Evolutionary conservation across 441 rosid species (phyloP), one percentile per base, ranked within the genome.

Genomic region (Arabidopsis hybrid): DNA sequence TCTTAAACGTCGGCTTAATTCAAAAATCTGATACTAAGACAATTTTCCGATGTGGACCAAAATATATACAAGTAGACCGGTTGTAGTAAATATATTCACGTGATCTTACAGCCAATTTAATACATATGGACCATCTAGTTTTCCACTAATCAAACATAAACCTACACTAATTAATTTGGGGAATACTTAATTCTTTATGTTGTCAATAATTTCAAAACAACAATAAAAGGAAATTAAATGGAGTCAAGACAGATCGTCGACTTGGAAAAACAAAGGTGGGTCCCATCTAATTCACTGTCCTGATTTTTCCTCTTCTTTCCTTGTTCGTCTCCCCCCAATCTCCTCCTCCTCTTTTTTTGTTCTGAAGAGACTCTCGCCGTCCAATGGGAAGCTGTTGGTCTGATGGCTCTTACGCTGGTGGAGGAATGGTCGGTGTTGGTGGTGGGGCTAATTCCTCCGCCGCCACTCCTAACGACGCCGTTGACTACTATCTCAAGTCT

Each of bases 301-400:
- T 40, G 52, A 57, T 29, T 57, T 67, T 43, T 31, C 14, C 32
- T 45, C 40, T 52, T 8, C 31, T 59, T 38, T 49, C 35, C 18
- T 2, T 67, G 38, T 0, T 10, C 47, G 49, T 57, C 47, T 29
- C 26, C 1, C 46, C 46, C 66, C 52, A 62, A 62, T 75, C 74
- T 75, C 64, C 13, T 36, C 1, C 36, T 45, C 12, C 17, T 14
- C 14, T 4, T 21, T 16, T 49, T 26, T 16, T 47, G 12, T 49
- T 49, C 53, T 8, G 8, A 9, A 18, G 8, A 46, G 26, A 7
- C 26, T 51, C 32, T 51, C 74, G 50, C 73, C 55, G 65, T 69
- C 51, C 11, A 56, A 75, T 75, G 99, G 99, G 99, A 51, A 91
- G 90, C 69, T 94, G 99, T 78, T 91, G 84, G 86, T 94, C 99